Evolutionary conservation across 495 filamentous ascomycete species (phyloP).

Genomic region (Daldinia concentrica): DNA sequence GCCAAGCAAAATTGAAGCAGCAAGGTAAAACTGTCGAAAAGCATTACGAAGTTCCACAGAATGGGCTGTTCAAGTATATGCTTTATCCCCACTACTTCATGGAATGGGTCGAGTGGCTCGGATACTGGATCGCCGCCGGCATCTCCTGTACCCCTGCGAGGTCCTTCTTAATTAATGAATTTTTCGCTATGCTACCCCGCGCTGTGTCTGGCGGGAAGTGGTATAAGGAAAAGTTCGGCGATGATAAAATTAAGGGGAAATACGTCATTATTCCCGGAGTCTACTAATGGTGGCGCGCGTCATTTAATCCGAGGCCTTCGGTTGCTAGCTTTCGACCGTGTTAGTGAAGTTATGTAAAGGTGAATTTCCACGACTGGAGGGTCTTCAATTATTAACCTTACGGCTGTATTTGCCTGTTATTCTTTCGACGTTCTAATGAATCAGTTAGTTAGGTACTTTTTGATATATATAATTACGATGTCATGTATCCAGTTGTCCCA

Average conservation of each 20-base stretch:
- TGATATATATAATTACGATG: too few species aligned
- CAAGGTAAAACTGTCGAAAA: slow-evolving; percentile 69
- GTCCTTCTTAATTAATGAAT: slow-evolving; percentile 84
- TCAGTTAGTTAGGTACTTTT: too few species aligned
- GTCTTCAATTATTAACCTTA: too few species aligned
- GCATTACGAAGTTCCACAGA: slow-evolving; percentile 86
- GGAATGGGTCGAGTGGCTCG: slow-evolving; percentile 96
- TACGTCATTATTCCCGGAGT: slow-evolving; percentile 87
- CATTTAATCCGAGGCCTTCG: neutral
- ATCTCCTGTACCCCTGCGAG: slow-evolving; percentile 75
- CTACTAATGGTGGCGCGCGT: slow-evolving; percentile 51
- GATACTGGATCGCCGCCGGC: slow-evolving; percentile 78
- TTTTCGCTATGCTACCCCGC: slow-evolving; percentile 89
- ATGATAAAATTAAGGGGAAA: slow-evolving; percentile 73
- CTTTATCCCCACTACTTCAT: slow-evolving; percentile 92
- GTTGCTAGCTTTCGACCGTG: too few species aligned
- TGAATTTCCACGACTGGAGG: too few species aligned
- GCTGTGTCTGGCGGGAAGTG: slow-evolving; percentile 84
- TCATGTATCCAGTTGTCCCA: too few species aligned
- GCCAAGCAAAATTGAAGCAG: slow-evolving; percentile 53
- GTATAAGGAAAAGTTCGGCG: slow-evolving; percentile 90
- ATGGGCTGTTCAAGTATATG: slow-evolving; percentile 82
- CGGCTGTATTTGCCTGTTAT: too few species aligned
- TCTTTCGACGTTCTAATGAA: too few species aligned
- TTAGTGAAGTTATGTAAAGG: too few species aligned